A percentile compares a stretch with the other conserved stretches of the same genome.
Evolutionary conservation across 805 yeast genomes (phyloP).

Genomic region (Starmerella gropengiesseri): DNA sequence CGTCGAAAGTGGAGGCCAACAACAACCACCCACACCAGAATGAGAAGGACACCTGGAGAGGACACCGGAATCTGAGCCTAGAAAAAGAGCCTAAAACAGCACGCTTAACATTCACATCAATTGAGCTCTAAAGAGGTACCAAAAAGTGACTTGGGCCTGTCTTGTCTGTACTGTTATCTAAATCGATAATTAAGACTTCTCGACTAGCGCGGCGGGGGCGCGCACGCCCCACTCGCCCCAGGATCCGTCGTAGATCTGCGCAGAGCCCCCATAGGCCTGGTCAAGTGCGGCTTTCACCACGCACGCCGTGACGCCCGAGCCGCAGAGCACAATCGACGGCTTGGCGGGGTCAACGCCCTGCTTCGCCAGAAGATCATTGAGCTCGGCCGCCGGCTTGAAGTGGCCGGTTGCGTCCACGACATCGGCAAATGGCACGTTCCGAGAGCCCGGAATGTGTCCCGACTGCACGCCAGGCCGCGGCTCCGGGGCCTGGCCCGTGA

Average conservation of each 20-base stretch:
- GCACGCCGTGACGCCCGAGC: constrained; percentile 93
- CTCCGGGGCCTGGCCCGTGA: constrained; percentile 71
- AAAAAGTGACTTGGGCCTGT: not conserved
- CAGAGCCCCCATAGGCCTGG: constrained; percentile 35
- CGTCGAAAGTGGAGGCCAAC: too few relatives aligned
- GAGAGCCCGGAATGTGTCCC: constrained; percentile 81
- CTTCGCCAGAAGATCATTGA: constrained; percentile 39
- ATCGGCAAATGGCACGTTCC: constrained; percentile 61
- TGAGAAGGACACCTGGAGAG: too few relatives aligned
- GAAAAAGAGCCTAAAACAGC: too few relatives aligned
- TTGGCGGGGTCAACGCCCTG: constrained; percentile 35
- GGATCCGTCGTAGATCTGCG: constrained; percentile 61
- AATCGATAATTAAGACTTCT: not conserved
- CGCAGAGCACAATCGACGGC: constrained; percentile 81
- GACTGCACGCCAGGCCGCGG: constrained; percentile 80
- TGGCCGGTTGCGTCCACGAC: constrained; percentile 40
- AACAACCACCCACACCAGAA: too few relatives aligned
- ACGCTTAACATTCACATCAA: too few relatives aligned
- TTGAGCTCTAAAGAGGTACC: not conserved
- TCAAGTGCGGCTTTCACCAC: constrained; percentile 68
- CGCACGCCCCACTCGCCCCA: constrained; percentile 70
- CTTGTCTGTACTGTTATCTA: not conserved
- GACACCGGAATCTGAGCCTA: too few relatives aligned
- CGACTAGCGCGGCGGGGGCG: constrained; percentile 42
- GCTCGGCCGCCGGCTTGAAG: constrained; percentile 40